phyloP scores from a whole-genome alignment of 768 basidiomycete genomes.

The Peribolospora baueri region DNA sequence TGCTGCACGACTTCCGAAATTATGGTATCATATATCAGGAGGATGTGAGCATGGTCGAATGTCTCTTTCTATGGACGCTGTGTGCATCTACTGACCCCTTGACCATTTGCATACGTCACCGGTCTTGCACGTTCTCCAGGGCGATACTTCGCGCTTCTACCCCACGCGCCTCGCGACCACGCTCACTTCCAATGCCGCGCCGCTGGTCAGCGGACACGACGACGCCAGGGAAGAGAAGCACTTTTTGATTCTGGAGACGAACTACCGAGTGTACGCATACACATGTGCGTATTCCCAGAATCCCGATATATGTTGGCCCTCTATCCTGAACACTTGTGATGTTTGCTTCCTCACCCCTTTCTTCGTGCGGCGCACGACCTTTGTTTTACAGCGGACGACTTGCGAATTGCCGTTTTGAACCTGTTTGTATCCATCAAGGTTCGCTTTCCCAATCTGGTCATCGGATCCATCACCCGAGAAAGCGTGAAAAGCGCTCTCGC shows the following conservation, averaged over 20 bases:
- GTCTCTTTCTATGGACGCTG: neutral
- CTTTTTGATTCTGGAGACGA: constrained; percentile 90
- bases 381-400: constrained; percentile 47
- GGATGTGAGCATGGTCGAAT: constrained; percentile 25
- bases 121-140: constrained; percentile 15
- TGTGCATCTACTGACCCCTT: neutral
- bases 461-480: constrained; percentile 80
- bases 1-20: constrained; percentile 75
- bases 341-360: neutral
- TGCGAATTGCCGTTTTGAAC: constrained; percentile 86
- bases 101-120: constrained; percentile 1
- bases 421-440: constrained; percentile 79
- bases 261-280: constrained; percentile 94
- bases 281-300: constrained; percentile 36
- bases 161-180: constrained; percentile 89
- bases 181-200: constrained; percentile 68
- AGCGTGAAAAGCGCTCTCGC: constrained; percentile 80
- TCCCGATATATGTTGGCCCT: constrained; percentile 9
- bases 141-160: constrained; percentile 39
- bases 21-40: constrained; percentile 85
- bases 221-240: constrained; percentile 29
- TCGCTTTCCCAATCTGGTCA: constrained; percentile 89
- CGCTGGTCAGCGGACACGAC: constrained; percentile 15
- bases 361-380: neutral
- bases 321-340: constrained; percentile 7